A percentile compares a stretch with the other conserved stretches of the same genome.
Evolutionary conservation across 1,139 yeast species (phyloP).

Genomic region (Cylindricascospora bacillispora): DNA sequence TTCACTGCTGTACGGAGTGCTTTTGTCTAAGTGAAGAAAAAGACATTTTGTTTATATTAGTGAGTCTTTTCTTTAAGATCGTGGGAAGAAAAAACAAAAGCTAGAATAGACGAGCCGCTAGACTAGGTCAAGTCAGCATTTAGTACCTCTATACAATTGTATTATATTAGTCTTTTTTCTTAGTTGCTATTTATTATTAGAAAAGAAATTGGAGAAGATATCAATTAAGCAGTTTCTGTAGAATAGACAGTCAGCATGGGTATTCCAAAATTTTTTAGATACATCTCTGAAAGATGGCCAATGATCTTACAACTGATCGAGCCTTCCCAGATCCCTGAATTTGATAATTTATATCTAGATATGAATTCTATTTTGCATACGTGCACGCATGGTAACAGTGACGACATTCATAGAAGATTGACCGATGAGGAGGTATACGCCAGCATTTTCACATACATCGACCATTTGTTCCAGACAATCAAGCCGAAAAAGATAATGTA

Average conservation of each 20-base stretch:
- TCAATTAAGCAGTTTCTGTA: too few species aligned
- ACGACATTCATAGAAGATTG: conserved; percentile 45
- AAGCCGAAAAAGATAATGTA: conserved; percentile 79
- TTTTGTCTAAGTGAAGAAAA: too few species aligned
- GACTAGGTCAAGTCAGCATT: too few species aligned
- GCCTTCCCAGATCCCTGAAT: conserved; percentile 79
- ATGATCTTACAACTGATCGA: conserved; percentile 80
- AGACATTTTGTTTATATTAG: too few species aligned
- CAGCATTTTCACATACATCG: conserved; percentile 88
- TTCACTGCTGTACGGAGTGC: too few species aligned
- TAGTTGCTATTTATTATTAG: too few species aligned
- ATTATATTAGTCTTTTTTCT: too few species aligned
- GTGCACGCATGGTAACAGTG: conserved; percentile 73
- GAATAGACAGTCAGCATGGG: conserved; percentile 47
- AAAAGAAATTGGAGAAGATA: too few species aligned
- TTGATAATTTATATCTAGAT: conserved; percentile 87
- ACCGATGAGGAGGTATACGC: conserved; percentile 88
- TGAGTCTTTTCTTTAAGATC: too few species aligned
- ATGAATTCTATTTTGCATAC: conserved; percentile 96
- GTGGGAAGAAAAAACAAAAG: too few species aligned
- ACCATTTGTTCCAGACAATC: conserved; percentile 79
- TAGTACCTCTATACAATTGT: too few species aligned
- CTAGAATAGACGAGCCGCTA: too few species aligned
- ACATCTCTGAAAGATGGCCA: conserved; percentile 99
- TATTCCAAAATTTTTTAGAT: conserved; percentile 92